phyloP scores from a whole-genome alignment of 2,329 filamentous ascomycete species.

The Neonectria ditissima region DNA sequence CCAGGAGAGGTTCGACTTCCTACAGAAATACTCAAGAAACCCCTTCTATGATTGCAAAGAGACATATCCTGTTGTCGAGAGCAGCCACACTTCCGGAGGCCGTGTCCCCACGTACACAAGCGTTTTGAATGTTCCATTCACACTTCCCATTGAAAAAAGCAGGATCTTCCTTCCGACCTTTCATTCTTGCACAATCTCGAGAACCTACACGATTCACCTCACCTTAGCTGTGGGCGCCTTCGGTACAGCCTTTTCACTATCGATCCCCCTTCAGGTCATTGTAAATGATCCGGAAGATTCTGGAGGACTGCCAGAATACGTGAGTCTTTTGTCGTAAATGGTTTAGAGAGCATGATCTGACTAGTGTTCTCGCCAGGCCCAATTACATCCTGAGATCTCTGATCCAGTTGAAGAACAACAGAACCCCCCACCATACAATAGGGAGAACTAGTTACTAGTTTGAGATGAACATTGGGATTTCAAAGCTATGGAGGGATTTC shows the following conservation, averaged over 20 bases:
- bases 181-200: conserved; percentile 34
- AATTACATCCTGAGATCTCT: background rate
- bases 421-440: background rate
- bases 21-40: background rate
- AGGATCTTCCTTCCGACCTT: conserved; percentile 35
- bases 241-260: conserved; percentile 18
- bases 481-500: no score
- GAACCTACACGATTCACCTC: conserved; percentile 26
- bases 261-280: conserved; percentile 29
- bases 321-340: background rate
- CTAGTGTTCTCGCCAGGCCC: background rate
- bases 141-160: conserved; percentile 22
- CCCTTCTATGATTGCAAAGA: background rate
- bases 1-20: background rate
- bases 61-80: conserved; percentile 1
- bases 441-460: background rate
- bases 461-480: no score
- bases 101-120: conserved; percentile 18
- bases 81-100: conserved; percentile 13
- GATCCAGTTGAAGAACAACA: background rate
- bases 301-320: background rate
- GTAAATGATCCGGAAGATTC: conserved; percentile 5
- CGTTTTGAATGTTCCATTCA: conserved; percentile 14
- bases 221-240: conserved; percentile 8
- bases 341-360: background rate